phyloP scores from a whole-genome alignment of 2,329 filamentous ascomycete species.

The Cadophora gregata region DNA sequence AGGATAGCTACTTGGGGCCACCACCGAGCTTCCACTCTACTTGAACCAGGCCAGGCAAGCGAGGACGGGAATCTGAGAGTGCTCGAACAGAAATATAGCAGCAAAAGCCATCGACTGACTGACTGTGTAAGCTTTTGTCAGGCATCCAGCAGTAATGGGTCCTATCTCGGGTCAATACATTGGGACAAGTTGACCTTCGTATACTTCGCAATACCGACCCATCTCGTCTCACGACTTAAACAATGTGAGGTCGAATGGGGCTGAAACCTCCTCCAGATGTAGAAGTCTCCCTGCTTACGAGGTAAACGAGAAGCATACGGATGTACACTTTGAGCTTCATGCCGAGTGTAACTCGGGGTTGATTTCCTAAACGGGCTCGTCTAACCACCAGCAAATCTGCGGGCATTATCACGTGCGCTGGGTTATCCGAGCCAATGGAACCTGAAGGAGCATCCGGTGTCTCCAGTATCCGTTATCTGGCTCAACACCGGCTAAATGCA shows the following conservation, averaged over 20 bases:
- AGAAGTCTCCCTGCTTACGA: conserved; percentile 4
- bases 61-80: background rate
- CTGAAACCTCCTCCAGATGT: background rate
- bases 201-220: background rate
- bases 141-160: background rate
- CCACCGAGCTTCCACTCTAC: conserved; percentile 29
- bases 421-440: background rate
- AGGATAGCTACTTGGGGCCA: conserved; percentile 47
- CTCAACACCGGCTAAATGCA: background rate
- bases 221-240: background rate
- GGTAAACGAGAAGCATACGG: background rate
- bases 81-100: background rate
- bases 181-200: background rate
- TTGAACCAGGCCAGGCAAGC: background rate
- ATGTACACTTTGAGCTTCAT: background rate
- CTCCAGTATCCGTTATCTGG: too few species aligned
- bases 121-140: background rate
- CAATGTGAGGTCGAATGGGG: background rate
- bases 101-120: too few species aligned
- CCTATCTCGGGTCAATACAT: background rate
- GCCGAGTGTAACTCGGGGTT: background rate
- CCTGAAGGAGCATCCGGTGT: too few species aligned
- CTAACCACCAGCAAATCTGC: background rate
- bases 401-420: background rate
- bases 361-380: conserved; percentile 6